Conservation (phyloP, 306 rosid genomes). For the Nissolia schottii region DNA sequence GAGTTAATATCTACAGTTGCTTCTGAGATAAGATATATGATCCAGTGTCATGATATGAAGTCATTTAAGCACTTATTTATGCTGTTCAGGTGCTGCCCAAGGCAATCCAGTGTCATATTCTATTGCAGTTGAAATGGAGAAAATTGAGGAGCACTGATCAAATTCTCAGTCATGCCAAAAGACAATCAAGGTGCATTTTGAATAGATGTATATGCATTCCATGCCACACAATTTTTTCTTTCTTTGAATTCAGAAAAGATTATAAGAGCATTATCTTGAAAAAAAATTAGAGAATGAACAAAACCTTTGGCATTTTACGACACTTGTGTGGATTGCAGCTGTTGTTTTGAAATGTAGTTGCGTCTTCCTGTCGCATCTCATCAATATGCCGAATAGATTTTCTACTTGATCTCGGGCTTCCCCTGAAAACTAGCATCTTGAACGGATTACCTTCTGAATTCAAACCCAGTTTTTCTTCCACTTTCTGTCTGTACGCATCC, state of each 20-base stretch:
- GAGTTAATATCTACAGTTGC: too few relatives aligned
- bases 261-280: neutral
- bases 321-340: slow-evolving; percentile 17
- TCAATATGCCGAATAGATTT: slow-evolving; percentile 51
- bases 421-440: slow-evolving; percentile 74
- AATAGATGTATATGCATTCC: neutral
- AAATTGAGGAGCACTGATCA: neutral
- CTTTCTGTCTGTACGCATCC: slow-evolving; percentile 54
- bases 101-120: neutral
- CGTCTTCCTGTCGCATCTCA: slow-evolving; percentile 54
- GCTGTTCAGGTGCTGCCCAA: neutral
- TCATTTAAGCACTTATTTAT: neutral
- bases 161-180: neutral
- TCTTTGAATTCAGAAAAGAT: neutral
- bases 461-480: slow-evolving; percentile 51
- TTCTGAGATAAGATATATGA: too few relatives aligned
- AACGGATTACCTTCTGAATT: slow-evolving; percentile 75
- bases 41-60: too few relatives aligned
- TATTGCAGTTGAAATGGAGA: neutral
- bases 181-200: neutral
- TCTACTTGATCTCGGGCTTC: slow-evolving; percentile 69
- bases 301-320: slow-evolving; percentile 61
- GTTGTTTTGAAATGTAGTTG: slow-evolving; percentile 27
- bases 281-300: neutral
- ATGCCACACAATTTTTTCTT: neutral